Evolutionary conservation across 305 asterid species (phyloP).

Genomic region (Fraxinus paxiana): DNA sequence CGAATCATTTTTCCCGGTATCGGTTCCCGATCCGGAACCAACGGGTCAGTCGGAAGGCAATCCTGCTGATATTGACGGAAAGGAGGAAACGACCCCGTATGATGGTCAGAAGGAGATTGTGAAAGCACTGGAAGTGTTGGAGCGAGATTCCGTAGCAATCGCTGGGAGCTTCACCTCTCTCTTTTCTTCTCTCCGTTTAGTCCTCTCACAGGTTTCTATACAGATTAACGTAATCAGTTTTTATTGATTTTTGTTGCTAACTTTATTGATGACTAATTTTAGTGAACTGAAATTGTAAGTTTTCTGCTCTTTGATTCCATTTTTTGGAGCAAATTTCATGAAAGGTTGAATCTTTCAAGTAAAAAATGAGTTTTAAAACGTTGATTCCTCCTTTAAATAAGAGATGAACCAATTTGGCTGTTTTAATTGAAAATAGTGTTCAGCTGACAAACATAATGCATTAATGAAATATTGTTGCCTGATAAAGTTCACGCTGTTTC

Average conservation of each 20-base stretch:
- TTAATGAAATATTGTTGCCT: neutral
- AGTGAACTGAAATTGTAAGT: neutral
- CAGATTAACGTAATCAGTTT: neutral
- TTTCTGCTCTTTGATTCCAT: neutral
- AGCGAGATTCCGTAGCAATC: conserved; percentile 75
- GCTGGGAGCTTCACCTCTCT: conserved; percentile 77
- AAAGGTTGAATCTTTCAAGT: neutral
- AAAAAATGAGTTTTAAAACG: neutral
- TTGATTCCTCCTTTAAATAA: neutral
- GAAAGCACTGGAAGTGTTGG: conserved; percentile 69
- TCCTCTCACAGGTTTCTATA: conserved; percentile 63
- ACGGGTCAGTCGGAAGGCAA: conserved; percentile 9
- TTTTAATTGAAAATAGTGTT: neutral
- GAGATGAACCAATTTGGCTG: neutral
- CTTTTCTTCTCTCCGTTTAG: conserved; percentile 66
- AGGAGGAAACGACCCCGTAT: conserved; percentile 29
- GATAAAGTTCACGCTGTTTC: neutral
- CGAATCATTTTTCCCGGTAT: conserved; percentile 9
- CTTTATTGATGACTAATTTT: neutral
- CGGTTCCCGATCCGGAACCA: conserved; percentile 9
- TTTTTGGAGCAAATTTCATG: neutral
- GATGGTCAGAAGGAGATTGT: conserved; percentile 52
- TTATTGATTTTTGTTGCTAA: neutral
- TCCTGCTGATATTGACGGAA: conserved; percentile 1
- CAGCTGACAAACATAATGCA: neutral